Base-by-base conservation (phyloP, 2,329 filamentous ascomycete species). In the Pseudogymnoascus sp. region DNA sequence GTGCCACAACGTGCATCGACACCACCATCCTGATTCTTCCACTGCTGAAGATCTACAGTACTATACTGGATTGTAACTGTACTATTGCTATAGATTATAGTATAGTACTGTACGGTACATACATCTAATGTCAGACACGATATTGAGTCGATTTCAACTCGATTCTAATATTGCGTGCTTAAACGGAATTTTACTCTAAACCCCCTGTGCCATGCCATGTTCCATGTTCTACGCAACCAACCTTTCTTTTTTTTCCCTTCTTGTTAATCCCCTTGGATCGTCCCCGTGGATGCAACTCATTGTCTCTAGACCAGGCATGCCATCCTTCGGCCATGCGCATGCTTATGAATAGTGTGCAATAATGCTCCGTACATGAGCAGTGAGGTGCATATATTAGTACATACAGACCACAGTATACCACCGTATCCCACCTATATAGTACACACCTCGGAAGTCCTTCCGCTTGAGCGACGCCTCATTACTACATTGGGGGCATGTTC, bases 381-480 rank as follows among this genome's bases (percentile, higher is more conserved):
- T 40, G 38, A 44, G 21, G 44, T 50, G 44, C 44, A 53, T 53
- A 53, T 53, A 53, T 40, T 40, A 23, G 42, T 46, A 19, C 42
- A 23, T 46, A 23, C 42, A 44, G 6, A 44, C 40, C 40, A 44
- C 42, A 46, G 11, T 44, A 46, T 23, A 15, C 19, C 19, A 23
- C 11, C 23, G 42, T 46, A 46, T 46, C 6, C 6, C 17, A 11
- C 4, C 40, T 15, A 7, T 23, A 46, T 26, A 46, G 23, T 29
- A 53, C 44, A 29, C 44, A 50, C 44, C 44, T 53, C 44, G 44
- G 44, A 53, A 53, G 44, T 17, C 44, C 29, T 53, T 53, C 44
- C 44, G 44, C 23, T 53, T 53, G 44, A 53, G 44, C 44, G 44
- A 53, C 44, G 44, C 44, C 44, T 53, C 44, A 53, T 53, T 53